Conservation (phyloP, 73 alveolate species). For the Halteria grandinella region DNA sequence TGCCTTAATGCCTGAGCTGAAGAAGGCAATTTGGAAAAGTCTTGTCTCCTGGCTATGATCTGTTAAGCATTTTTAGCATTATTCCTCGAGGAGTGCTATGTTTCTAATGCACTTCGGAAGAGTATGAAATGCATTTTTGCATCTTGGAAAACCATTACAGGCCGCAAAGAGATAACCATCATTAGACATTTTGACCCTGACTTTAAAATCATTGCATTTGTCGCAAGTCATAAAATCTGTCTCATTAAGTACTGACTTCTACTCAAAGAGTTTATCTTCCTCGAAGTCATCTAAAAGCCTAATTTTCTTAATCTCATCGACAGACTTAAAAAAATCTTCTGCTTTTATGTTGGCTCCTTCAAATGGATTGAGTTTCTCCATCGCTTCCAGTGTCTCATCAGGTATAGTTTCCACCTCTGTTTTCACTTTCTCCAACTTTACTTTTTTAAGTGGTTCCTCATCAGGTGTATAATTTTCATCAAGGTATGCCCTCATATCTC, state of each 20-base stretch:
- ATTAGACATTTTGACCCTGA: conserved; percentile 27
- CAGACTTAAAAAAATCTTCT: conserved; percentile 36
- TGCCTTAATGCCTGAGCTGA: neutral
- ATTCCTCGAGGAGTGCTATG: neutral
- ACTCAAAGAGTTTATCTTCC: neutral
- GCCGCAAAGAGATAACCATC: conserved; percentile 37
- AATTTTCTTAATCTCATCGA: neutral
- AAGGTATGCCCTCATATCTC: too few species aligned
- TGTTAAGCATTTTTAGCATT: neutral
- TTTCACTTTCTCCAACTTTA: too few species aligned
- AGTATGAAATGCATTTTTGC: conserved; percentile 36
- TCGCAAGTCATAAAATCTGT: conserved; percentile 27
- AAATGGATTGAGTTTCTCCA: too few species aligned
- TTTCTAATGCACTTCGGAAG: conserved; percentile 34
- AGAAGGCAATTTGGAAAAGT: conserved; percentile 11
- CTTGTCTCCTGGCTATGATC: neutral
- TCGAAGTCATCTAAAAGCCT: neutral
- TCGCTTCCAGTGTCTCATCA: too few species aligned
- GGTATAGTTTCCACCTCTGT: too few species aligned
- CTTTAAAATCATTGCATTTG: conserved; percentile 10
- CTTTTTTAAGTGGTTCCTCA: too few species aligned
- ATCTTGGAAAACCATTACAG: conserved; percentile 50
- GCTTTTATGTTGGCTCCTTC: conserved; percentile 1
- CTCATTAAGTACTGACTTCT: conserved; percentile 1
- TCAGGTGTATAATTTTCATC: too few species aligned